Evolutionary conservation across 2,329 filamentous ascomycete genomes (phyloP), one percentile per base, ranked within the genome.

Genomic region (Pseudogymnoascus sp.): DNA sequence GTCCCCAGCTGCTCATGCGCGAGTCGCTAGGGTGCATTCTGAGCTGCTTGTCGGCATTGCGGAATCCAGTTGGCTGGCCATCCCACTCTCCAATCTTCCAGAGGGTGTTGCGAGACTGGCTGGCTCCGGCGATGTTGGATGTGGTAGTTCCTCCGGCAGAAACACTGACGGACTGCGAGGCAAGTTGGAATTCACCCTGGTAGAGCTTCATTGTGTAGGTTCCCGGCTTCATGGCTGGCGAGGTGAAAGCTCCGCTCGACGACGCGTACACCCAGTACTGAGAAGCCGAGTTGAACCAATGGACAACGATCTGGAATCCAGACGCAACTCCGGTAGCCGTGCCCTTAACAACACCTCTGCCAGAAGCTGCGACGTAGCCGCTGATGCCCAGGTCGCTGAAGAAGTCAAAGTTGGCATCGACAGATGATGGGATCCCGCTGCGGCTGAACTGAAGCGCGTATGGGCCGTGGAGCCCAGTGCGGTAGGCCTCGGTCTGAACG

Each of bases 151-250:
- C 72, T 4, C 83, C 83, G 1, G 81, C 80, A 1, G 75, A 76
- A 42, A 86, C 82, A 0, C 73, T 76, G 14, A 83, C 80, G 5
- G 74, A 76, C 23, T 76, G 73, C 2, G 78, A 77, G 3, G 80
- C 82, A 7, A 86, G 81, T 66, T 79, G 77, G 70, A 81, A 81
- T 71, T 86, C 84, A 16, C 77, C 80, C 67, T 84, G 83, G 73
- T 86, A 86, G 39, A 88, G 79, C 4, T 86, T 81, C 79, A 87
- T 86, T n/a, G 83, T 87, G 74, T 88, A 88, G 0, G 82, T 86
- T 31, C 86, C 86, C 0, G 85, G 83, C 69, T 85, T 86, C 86
- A 89, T 88, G 63, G 80, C 75, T 0, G 86, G 86, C 0, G 85
- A 87, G 2, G 80, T 86, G 73, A 86, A 89, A 11, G 76, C 76